These are phyloP conservation scores for Lachnellula subtilissima DNA, from an alignment of 2,329 filamentous ascomycete species.

Conservation along the genomic window DNA sequence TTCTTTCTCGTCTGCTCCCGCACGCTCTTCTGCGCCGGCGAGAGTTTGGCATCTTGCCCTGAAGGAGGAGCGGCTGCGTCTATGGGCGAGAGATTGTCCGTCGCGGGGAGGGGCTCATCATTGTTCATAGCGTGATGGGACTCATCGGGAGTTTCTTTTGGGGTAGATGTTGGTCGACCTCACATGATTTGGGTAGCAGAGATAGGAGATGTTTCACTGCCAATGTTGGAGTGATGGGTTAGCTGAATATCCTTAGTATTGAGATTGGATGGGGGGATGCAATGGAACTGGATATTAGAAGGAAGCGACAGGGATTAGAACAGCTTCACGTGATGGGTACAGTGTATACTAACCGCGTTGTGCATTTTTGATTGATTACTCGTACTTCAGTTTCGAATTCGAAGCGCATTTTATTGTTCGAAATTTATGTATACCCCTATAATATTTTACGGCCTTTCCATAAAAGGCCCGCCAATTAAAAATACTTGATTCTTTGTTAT, in stretches of 20 bases:
- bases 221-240: neutral
- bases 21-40: slow-evolving; percentile 29
- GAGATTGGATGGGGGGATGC: neutral
- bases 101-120: slow-evolving; percentile 35
- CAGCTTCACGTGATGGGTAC: neutral
- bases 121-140: slow-evolving; percentile 44
- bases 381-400: neutral
- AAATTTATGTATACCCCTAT: no score
- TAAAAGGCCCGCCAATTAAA: no score
- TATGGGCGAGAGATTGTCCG: slow-evolving; percentile 16
- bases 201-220: neutral
- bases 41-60: slow-evolving; percentile 10
- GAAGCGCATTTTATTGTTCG: neutral
- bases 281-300: neutral
- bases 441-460: no score
- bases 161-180: slow-evolving; percentile 7
- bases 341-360: no score
- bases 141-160: slow-evolving; percentile 26
- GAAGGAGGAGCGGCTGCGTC: neutral
- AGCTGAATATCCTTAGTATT: neutral
- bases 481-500: no score
- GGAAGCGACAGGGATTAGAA: neutral
- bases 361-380: neutral
- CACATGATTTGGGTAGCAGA: slow-evolving; percentile 18
- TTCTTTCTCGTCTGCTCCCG: slow-evolving; percentile 48